Base-by-base conservation (phyloP, 768 basidiomycete species). In the Exidia glandulosa region DNA sequence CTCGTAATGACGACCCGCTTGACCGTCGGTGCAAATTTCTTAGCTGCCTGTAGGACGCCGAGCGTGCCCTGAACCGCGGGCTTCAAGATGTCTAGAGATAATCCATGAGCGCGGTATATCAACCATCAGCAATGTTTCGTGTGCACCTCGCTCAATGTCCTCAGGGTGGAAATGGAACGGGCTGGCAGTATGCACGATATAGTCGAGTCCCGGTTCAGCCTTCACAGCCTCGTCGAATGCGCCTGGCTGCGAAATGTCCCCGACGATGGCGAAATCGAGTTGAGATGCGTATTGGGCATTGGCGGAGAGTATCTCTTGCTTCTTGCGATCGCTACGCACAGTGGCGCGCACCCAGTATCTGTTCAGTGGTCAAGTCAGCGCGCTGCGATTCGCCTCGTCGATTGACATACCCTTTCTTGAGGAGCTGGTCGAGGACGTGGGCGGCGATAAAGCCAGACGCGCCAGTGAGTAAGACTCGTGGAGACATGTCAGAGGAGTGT, bases 151-250 rank as follows among this genome's bases (percentile, higher is more conserved):
- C 41, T 45, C 16, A 19, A 45, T 45, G 41, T 68, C 59, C 2
- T 65, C 59, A 2, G 61, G 63, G 19, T 59, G 60, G 56, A 70
- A 60, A 48, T 66, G 65, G 59, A 75, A 66, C 0, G 75, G 74
- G 16, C 76, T 72, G 3, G 77, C 79, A 19, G 73, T 70, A 65
- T 81, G 80, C 2, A 75, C 70, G 32, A 84, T 72, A 1, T 74
- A 80, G 50, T 79, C 72, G 13, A 83, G 77, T 2, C 75, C 80
- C 7, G 50, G 50, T 25, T 54, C 27, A 23, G 25, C 50, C 64
- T 78, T 74, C 57, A 83, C 74, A 1, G 76, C 79, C 31, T 79
- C 75, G 56, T 81, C 76, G 59, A 83, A 80, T 0, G 75, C 76
- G 48, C 74, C 66, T 14, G 14, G 14, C 30, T 27, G 13, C 25